phyloP scores from a whole-genome alignment of 1,284 basidiomycete genomes.

The Moesziomyces parantarcticus region DNA sequence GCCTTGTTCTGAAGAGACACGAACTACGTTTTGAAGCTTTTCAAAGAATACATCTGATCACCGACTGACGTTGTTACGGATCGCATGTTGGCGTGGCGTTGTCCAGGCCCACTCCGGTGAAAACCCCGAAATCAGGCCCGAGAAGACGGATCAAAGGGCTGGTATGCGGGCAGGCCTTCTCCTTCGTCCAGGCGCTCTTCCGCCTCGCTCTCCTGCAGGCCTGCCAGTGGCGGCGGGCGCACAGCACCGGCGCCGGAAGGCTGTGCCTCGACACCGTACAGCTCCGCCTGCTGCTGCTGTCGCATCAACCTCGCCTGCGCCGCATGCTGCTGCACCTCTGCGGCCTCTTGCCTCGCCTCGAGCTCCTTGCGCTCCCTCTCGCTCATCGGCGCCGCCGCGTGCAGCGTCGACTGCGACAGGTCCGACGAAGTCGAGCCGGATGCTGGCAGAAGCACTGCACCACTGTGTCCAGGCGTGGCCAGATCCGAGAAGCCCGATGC shows the following conservation, averaged over 20 bases:
- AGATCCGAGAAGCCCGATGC: constrained; percentile 7
- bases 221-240: constrained; percentile 14
- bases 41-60: too few relatives aligned
- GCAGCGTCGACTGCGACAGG: constrained; percentile 1
- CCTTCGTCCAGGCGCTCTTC: constrained; percentile 30
- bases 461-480: constrained; percentile 12
- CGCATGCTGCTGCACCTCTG: constrained; percentile 41
- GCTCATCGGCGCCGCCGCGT: constrained; percentile 5
- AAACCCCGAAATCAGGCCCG: constrained; percentile 4
- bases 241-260: constrained; percentile 11
- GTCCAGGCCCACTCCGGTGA: not conserved
- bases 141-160: constrained; percentile 24
- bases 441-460: constrained; percentile 3
- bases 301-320: constrained; percentile 25
- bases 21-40: too few relatives aligned
- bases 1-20: too few relatives aligned
- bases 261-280: constrained; percentile 23
- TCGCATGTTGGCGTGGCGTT: too few relatives aligned
- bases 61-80: too few relatives aligned
- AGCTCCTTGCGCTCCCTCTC: constrained; percentile 38
- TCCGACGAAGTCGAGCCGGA: constrained; percentile 9
- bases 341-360: constrained; percentile 35
- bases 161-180: constrained; percentile 38
- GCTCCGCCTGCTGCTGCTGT: constrained; percentile 34
- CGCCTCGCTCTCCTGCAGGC: constrained; percentile 35